Percentiles rank a stretch among this genome's conserved stretches.
These are phyloP conservation scores for Cafeteria roenbergensis DNA, from an alignment of 108 stramenopile species.

Conservation along the genomic window DNA sequence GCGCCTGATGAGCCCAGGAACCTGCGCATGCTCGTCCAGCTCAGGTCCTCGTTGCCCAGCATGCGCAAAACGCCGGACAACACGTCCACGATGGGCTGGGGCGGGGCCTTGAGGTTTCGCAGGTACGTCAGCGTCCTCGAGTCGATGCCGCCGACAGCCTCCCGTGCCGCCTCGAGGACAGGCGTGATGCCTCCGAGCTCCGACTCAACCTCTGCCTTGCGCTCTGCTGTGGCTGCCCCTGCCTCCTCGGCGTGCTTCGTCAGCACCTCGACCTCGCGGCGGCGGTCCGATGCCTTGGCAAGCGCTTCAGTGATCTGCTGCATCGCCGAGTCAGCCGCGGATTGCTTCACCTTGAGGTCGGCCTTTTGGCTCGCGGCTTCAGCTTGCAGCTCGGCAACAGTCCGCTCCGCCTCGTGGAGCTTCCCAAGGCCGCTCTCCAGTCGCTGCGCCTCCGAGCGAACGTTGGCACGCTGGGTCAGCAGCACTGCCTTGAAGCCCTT, in stretches of 20 bases:
- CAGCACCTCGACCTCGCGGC: conserved; percentile 36
- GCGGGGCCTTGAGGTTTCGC: conserved; percentile 43
- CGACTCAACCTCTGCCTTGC: conserved; percentile 40
- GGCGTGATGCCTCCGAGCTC: conserved; percentile 44
- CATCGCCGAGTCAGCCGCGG: conserved; percentile 46
- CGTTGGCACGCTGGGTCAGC: too few relatives aligned
- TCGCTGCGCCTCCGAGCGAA: conserved; percentile 30
- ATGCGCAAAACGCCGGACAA: conserved; percentile 44
- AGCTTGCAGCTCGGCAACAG: conserved; percentile 37
- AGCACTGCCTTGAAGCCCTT: too few relatives aligned
- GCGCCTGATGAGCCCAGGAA: conserved; percentile 49
- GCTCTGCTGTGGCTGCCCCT: conserved; percentile 32
- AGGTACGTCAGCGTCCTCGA: conserved; percentile 46
- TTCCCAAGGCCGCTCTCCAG: conserved; percentile 41
- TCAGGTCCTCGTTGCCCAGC: conserved; percentile 41
- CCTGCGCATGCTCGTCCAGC: conserved; percentile 46
- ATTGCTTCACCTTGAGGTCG: conserved; percentile 37
- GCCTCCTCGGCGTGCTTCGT: conserved; percentile 25
- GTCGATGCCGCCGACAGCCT: conserved; percentile 46
- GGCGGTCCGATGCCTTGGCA: conserved; percentile 30
- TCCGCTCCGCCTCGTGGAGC: conserved; percentile 37
- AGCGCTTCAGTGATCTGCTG: conserved; percentile 49
- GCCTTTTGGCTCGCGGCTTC: conserved; percentile 34
- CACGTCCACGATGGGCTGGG: conserved; percentile 44
- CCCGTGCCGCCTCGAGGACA: conserved; percentile 42